Evolutionary conservation across 2,329 filamentous ascomycete genomes (phyloP).

Genomic region (Keithomyces neogunnii): DNA sequence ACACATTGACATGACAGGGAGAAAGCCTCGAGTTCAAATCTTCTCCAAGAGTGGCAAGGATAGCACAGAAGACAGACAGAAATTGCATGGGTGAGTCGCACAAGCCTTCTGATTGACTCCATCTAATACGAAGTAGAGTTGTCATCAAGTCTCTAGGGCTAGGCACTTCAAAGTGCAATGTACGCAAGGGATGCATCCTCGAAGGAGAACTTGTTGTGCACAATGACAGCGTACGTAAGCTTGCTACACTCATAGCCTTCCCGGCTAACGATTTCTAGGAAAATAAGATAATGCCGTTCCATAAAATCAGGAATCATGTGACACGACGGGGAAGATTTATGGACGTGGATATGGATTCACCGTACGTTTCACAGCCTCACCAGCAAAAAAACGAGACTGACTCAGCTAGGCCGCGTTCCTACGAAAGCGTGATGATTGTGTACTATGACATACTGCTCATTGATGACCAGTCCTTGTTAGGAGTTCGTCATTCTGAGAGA

Average conservation of each 20-base stretch:
- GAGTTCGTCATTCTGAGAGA: slow-evolving; percentile 47
- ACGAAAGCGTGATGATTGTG: slow-evolving; percentile 53
- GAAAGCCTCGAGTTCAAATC: slow-evolving; percentile 56
- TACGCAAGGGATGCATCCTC: slow-evolving; percentile 63
- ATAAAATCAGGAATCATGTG: slow-evolving; percentile 76
- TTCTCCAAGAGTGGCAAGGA: slow-evolving; percentile 93
- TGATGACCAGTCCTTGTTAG: slow-evolving; percentile 44
- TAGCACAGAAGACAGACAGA: slow-evolving; percentile 62
- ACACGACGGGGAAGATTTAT: slow-evolving; percentile 62
- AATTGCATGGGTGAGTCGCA: slow-evolving; percentile 44
- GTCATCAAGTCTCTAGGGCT: slow-evolving; percentile 59
- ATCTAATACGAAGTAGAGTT: slow-evolving; percentile 26
- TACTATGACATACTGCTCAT: slow-evolving; percentile 51
- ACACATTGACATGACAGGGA: slow-evolving; percentile 61
- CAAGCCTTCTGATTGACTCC: background rate
- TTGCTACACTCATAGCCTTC: no score
- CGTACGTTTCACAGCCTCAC: slow-evolving; percentile 31
- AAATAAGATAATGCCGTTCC: slow-evolving; percentile 61
- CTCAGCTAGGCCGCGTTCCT: slow-evolving; percentile 31
- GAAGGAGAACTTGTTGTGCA: slow-evolving; percentile 80
- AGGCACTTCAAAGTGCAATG: slow-evolving; percentile 44
- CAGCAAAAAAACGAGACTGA: slow-evolving; percentile 11
- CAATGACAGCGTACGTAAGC: slow-evolving; percentile 45
- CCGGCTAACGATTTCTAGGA: slow-evolving; percentile 28
- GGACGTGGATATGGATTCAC: slow-evolving; percentile 60